Evolutionary conservation across 75 land plant species (phyloP).

Genomic region (Cupressus sempervirens): DNA sequence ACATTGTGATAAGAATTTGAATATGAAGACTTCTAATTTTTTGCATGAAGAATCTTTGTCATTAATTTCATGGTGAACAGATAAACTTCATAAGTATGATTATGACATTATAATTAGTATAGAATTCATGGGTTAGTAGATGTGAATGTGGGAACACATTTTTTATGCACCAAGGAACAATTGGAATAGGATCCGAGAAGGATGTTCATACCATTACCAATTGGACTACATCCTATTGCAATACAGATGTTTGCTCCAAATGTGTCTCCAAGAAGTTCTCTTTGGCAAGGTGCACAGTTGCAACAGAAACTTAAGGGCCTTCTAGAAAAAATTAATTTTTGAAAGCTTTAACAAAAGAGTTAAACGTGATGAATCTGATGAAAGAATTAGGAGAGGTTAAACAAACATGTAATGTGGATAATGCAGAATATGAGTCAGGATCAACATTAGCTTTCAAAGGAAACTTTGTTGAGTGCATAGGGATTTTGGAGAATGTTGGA

Average conservation of each 20-base stretch:
- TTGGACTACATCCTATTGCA: neutral
- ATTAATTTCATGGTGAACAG: neutral
- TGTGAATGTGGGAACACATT: neutral
- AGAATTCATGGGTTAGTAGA: neutral
- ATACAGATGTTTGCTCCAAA: neutral
- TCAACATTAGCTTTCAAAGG: no score
- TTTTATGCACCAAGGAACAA: neutral
- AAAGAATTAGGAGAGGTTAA: constrained; percentile 25
- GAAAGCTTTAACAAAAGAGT: constrained; percentile 34
- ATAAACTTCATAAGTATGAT: neutral
- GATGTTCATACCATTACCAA: neutral
- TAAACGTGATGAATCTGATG: constrained; percentile 25
- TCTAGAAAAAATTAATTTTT: constrained; percentile 18
- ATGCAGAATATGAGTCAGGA: no score
- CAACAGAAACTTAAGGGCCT: constrained; percentile 18
- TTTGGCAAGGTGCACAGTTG: constrained; percentile 24
- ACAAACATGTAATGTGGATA: no score
- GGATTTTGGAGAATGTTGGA: no score
- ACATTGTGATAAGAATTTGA: neutral
- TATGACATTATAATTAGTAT: neutral
- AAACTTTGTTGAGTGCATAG: no score
- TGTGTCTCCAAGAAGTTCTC: neutral
- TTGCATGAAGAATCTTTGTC: neutral
- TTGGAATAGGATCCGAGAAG: neutral
- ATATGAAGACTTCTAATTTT: neutral